phyloP scores from a whole-genome alignment of 2,329 filamentous ascomycete species.

The Setomelanomma holmii region DNA sequence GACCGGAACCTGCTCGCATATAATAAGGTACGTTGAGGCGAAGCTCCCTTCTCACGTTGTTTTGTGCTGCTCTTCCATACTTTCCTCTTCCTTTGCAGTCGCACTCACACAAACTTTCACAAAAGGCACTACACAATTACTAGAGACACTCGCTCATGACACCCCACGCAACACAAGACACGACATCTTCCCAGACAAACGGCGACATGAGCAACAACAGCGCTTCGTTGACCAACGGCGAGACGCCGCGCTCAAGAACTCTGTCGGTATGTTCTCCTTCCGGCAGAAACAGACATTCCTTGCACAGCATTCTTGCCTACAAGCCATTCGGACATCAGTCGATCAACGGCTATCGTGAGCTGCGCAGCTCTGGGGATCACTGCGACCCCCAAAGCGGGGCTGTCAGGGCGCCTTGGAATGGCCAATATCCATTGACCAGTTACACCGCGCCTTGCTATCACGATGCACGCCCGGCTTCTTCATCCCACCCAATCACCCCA shows the following conservation, averaged over 20 bases:
- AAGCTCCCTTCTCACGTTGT: slow-evolving; percentile 17
- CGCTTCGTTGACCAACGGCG: slow-evolving; percentile 48
- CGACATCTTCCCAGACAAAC: slow-evolving; percentile 24
- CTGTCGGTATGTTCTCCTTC: slow-evolving; percentile 43
- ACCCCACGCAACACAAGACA: slow-evolving; percentile 45
- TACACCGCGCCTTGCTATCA: slow-evolving; percentile 7
- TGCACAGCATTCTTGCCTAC: not conserved
- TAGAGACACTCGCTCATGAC: slow-evolving; percentile 24
- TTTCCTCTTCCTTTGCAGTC: slow-evolving; percentile 6
- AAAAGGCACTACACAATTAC: slow-evolving; percentile 6
- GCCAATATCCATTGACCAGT: slow-evolving; percentile 17
- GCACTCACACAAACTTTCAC: slow-evolving; percentile 1
- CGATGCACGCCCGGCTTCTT: slow-evolving; percentile 17
- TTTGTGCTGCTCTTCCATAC: slow-evolving; percentile 11
- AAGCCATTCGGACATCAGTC: not conserved
- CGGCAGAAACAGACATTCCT: not conserved
- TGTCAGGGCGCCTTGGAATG: slow-evolving; percentile 1
- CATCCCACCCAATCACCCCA: slow-evolving; percentile 2
- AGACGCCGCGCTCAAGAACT: slow-evolving; percentile 48
- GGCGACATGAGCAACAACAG: slow-evolving; percentile 40
- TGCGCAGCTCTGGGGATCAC: too few species aligned
- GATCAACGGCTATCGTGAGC: not conserved
- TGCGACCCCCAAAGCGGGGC: slow-evolving; percentile 5
- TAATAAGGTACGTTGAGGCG: slow-evolving; percentile 29
- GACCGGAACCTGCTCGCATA: slow-evolving; percentile 22